A percentile compares a stretch with the other conserved stretches of the same genome.
phyloP scores from a whole-genome alignment of 192 early-diverging fungal species.

The Diversispora epigaea region DNA sequence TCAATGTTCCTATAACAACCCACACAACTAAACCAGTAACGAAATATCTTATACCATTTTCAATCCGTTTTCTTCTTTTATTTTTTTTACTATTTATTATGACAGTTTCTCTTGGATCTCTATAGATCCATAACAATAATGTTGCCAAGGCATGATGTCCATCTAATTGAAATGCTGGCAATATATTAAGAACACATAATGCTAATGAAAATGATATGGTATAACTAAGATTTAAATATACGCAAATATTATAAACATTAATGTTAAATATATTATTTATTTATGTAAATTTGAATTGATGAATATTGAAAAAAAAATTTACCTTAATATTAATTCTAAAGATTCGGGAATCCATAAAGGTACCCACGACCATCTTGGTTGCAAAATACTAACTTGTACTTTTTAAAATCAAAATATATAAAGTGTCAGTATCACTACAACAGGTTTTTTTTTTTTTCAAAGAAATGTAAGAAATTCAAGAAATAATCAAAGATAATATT shows the following conservation, averaged over 20 bases:
- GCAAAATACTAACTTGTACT: constrained; percentile 63
- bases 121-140: constrained; percentile 21
- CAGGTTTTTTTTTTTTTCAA: too few relatives aligned
- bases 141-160: constrained; percentile 66
- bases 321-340: constrained; percentile 57
- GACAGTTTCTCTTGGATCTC: neutral
- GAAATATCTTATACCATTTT: neutral
- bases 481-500: neutral
- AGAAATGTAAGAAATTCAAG: constrained; percentile 6
- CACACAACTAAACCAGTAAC: constrained; percentile 23
- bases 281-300: neutral
- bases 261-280: neutral
- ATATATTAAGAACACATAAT: constrained; percentile 68
- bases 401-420: constrained; percentile 1
- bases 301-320: neutral
- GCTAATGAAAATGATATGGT: constrained; percentile 68
- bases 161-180: constrained; percentile 69
- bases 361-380: constrained; percentile 52
- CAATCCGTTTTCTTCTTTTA: neutral
- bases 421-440: neutral
- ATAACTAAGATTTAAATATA: constrained; percentile 44
- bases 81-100: neutral
- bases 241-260: constrained; percentile 30
- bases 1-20: constrained; percentile 23
- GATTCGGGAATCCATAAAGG: constrained; percentile 61